Evolutionary conservation across 2,329 filamentous ascomycete species (phyloP), one percentile per base, ranked within the genome.

Genomic region (Ceratocystis huliohia): DNA sequence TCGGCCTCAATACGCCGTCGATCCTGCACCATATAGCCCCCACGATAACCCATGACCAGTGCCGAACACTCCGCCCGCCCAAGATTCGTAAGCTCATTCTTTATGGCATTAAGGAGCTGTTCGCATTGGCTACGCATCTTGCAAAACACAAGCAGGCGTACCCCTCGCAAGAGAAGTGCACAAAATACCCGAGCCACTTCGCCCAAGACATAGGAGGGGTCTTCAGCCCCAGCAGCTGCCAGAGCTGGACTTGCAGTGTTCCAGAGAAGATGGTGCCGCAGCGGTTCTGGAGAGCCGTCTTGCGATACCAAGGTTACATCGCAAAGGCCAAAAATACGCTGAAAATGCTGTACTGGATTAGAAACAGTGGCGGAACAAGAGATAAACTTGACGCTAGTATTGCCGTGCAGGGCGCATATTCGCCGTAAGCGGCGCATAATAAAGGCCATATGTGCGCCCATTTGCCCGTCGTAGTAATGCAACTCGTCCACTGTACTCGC

Each of bases 311-410:
- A 75, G 67, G 82, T 84, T 15, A 96, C 89, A 69, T 92, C 80
- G 0, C 91, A 83, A 5, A 96, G 82, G 0, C 93, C 93, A 70
- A 97, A 96, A n/a, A 99, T 88, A 0, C 90, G 90, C 74, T 86
- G 87, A 83, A 99, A 97, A 74, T 99, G 94, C 71, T 91, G 82
- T 70, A 88, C 81, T 0, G 94, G 94, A 72, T 99, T 97, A 1
- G 92, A 89, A 5, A 99, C 91, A 0, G 94, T 99, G 2, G 94
- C 94, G 61, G 94, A 99, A 74, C 94, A 99, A 1, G 91, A 96
- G 44, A 99, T 88, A 71, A 99, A 99, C 28, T 30, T 53, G 17
- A 68, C 41, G 70, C 86, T 91, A 69, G 97, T 84, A 73, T 99
- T 99, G 17, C 94, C 94, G 8, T 97, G 80, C 0, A 92, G 90